phyloP scores from a whole-genome alignment of 108 stramenopile species.

The Nitzschia sp. region DNA sequence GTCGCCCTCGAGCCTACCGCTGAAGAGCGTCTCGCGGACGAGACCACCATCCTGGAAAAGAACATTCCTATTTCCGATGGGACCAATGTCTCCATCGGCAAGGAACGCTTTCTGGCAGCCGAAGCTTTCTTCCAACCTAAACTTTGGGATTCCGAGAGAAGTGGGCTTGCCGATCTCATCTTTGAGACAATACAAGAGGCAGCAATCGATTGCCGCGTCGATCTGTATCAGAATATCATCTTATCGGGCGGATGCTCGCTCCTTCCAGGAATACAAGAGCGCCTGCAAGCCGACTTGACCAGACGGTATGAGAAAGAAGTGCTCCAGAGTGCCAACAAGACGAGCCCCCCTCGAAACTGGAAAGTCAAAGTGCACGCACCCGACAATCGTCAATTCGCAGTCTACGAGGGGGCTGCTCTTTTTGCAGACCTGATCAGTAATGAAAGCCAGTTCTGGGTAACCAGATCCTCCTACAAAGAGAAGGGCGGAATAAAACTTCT shows the following conservation, averaged over 20 bases:
- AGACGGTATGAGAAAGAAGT: not conserved
- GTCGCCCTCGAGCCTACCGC: slow-evolving; percentile 80
- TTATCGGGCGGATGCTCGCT: slow-evolving; percentile 89
- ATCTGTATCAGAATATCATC: slow-evolving; percentile 85
- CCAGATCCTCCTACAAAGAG: slow-evolving; percentile 5
- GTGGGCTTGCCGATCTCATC: slow-evolving; percentile 9
- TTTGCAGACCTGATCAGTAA: slow-evolving; percentile 23
- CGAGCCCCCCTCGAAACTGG: slow-evolving; percentile 1
- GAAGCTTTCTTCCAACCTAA: slow-evolving; percentile 81
- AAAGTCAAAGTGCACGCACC: slow-evolving; percentile 25
- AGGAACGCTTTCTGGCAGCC: slow-evolving; percentile 56
- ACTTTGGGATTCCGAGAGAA: slow-evolving; percentile 76
- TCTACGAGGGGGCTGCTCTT: slow-evolving; percentile 31
- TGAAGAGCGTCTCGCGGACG: slow-evolving; percentile 46
- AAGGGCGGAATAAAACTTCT: slow-evolving; percentile 9
- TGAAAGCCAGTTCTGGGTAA: slow-evolving; percentile 22
- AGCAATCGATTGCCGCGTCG: slow-evolving; percentile 95
- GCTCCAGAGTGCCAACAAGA: not conserved
- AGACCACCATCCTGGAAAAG: slow-evolving; percentile 66
- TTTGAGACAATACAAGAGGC: slow-evolving; percentile 89
- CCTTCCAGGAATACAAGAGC: slow-evolving; percentile 97
- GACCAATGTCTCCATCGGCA: slow-evolving; percentile 81
- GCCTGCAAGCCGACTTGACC: slow-evolving; percentile 47
- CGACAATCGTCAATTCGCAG: slow-evolving; percentile 10
- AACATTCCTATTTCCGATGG: slow-evolving; percentile 83